Evolutionary conservation across 23 red algal species (phyloP).

Genomic region (Gracilaria caudata): DNA sequence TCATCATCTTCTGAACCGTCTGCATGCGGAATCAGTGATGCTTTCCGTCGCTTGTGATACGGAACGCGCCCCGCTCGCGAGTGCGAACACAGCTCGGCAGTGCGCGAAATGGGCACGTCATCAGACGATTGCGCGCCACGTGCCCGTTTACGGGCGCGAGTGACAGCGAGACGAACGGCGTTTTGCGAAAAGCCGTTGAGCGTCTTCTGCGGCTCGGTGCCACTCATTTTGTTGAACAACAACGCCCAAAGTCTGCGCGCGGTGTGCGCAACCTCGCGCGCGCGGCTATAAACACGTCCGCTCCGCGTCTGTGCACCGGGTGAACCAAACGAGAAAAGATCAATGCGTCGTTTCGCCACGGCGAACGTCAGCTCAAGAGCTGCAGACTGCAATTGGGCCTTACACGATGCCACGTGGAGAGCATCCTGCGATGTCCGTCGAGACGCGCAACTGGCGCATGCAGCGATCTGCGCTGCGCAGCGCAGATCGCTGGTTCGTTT

Average conservation of each 20-base stretch:
- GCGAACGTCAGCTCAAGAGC: too few relatives aligned
- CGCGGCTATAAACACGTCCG: too few relatives aligned
- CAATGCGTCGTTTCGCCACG: too few relatives aligned
- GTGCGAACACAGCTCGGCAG: neutral
- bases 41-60: slow-evolving; percentile 40
- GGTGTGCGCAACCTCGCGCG: too few relatives aligned
- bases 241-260: too few relatives aligned
- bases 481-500: too few relatives aligned
- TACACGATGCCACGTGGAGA: neutral
- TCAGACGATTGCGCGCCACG: neutral
- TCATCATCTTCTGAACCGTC: slow-evolving; percentile 32
- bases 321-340: too few relatives aligned
- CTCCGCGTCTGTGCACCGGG: too few relatives aligned
- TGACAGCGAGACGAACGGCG: slow-evolving; percentile 28
- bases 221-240: neutral
- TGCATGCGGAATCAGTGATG: slow-evolving; percentile 28
- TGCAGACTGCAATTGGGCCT: too few relatives aligned
- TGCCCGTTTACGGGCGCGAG: slow-evolving; percentile 23
- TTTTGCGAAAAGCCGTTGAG: neutral
- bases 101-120: neutral
- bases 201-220: neutral
- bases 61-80: neutral
- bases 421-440: neutral
- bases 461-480: neutral
- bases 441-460: too few relatives aligned